Evolutionary conservation across 1,139 yeast genomes (phyloP), one percentile per base, ranked within the genome.

Genomic region (Zygotorulaspora mrakii): DNA sequence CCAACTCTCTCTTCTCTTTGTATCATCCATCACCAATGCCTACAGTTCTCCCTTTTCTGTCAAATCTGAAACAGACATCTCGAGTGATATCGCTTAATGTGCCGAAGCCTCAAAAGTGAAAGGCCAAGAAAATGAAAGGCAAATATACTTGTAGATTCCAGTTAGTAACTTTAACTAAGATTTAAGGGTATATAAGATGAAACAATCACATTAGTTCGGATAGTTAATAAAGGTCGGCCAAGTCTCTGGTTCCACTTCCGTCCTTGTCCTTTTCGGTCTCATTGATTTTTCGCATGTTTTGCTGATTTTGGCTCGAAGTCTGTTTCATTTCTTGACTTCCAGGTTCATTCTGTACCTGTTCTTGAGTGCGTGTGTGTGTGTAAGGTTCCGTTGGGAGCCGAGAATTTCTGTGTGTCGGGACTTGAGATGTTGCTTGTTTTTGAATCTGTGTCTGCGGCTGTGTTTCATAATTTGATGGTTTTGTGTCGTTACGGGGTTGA

Each of bases 151-250:
- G 9, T 10, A 14, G 12, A 9, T 10, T 4, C 3, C 18, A 14
- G 20, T 16, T 14, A 11, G 17, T 14, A n/a, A 10, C 11, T 28
- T 28, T 16, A 25, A 25, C 9, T 5, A 6, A 25, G 8, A 14
- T 8, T 28, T 24, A 23, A 14, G 31, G 31, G 17, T 11, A 36
- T 11, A 23, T 16, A 28, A 26, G n/a, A 25, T 26, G 36, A 31
- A 25, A 25, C 31, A 17, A 29, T 21, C 21, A 20, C 30, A n/a
- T 21, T 25, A 20, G 12, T 18, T 36, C 25, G 13, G n/a, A 5
- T 24, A 7, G 7, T 24, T 24, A 42, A 39, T 42, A 42, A 2
- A 42, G 29, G 29, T 42, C 46, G 17, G 46, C 46, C 22, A 42
- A 30, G 20, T 42, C 41, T 29, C 42, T 39, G 27, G 43, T 35